Evolutionary conservation across 2,329 filamentous ascomycete species (phyloP), one percentile per base, ranked within the genome.

Genomic region (Nemania sp.): DNA sequence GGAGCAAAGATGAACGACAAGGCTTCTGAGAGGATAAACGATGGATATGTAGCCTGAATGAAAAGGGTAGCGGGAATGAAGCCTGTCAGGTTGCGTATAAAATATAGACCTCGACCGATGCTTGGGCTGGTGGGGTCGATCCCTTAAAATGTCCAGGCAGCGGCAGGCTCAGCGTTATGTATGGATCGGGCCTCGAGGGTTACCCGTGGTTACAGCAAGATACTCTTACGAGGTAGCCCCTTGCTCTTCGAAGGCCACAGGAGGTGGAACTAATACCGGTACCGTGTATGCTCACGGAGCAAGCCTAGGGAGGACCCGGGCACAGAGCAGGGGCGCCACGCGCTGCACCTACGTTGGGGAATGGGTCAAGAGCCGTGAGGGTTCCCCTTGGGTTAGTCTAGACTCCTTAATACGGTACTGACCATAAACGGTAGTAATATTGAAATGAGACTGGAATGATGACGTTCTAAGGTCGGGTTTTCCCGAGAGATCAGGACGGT

Each of bases 181-280:
- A 77, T 76, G 69, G 74, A 77, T 76, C 69, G 74, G 72, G 73
- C 70, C 67, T 76, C 66, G 72, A 45, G 72, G 72, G 74, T 69
- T 75, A 74, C 68, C 71, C 71, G 74, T 75, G 72, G 73, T 69
- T 71, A 73, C 72, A 78, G 74, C 72, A 74, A 77, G 74, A 72
- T 72, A 68, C 68, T 70, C 67, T 69, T 71, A 71, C 71, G 67
- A 72, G 73, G 73, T 47, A 70, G 71, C 70, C 74, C 77, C 76
- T 70, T 78, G 74, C 65, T 71, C 72, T 32, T 71, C 73, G 72
- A 72, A 74, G 76, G 75, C 74, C 76, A 77, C 74, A 78, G 62
- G 75, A 80, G 74, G 75, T 78, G 75, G 77, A 75, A 77, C 79
- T 76, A 79, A 78, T 79, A 79, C 76, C 77, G 74, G 74, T 76